Base-by-base conservation (phyloP, 176 grass and related monocot genomes). In the Aegilops umbellulata region DNA sequence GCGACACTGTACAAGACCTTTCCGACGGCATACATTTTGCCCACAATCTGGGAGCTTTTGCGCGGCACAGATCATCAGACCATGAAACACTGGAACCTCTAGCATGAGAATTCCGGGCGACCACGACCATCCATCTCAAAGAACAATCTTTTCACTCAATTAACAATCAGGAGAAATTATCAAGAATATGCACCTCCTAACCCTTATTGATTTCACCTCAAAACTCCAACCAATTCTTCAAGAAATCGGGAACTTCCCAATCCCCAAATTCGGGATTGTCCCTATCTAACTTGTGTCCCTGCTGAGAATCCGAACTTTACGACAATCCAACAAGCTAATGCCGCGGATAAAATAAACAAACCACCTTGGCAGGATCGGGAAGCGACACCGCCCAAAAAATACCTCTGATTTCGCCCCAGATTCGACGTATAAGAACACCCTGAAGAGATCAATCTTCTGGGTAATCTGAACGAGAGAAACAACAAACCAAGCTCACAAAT, bases 1-100 rank as follows among this genome's bases (percentile, higher is more conserved):
- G 95, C 95, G 34, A 95, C 89, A 7, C 83, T 92, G 83, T 90
- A 92, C 20, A 92, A 88, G 88, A 95, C 41, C 91, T 90, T 95
- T 80, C 72, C 93, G 76, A 95, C 82, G 35, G 93, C 89, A 67
- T 95, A 89, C 86, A 94, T 93, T 60, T 83, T 87, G 84, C 63
- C 73, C 61, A 74, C 55, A 26, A 25, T n/a, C 53, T 67, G 46
- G 51, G 61, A 75, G 61, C 34, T 79, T 63, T 47, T 22, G 78
- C 26, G 10, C 16, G 3, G 39, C 31, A 72, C 74, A 63, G 75
- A 90, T 35, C 88, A 94, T 89, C 87, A 89, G 89, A 72, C 24
- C 80, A n/a, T 41, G 7, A 80, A 51, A 78, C 34, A 11, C 16
- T 29, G 19, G 53, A 74, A 46, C 70, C 22, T 53, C 49, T 77